Percentiles rank a stretch among this genome's conserved stretches.
Evolutionary conservation across 495 filamentous ascomycete genomes (phyloP).

Genomic region (Aspergillus nanangensis): DNA sequence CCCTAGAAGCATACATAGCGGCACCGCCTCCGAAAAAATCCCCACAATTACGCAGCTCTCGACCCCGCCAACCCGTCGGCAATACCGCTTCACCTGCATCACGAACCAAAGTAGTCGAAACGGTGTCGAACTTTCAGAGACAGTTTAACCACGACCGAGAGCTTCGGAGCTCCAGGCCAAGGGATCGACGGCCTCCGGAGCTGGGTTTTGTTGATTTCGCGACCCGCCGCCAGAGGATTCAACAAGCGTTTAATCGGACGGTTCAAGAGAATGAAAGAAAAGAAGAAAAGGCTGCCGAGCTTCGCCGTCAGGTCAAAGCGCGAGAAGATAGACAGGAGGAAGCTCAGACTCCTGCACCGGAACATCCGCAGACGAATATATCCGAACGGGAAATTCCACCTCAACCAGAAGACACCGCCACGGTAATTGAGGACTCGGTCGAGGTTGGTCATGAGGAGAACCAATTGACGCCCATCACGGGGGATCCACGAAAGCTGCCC

Average conservation of each 20-base stretch:
- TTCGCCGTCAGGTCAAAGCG: constrained; percentile 33
- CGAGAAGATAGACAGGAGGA: constrained; percentile 34
- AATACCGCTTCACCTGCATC: constrained; percentile 60
- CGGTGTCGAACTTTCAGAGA: constrained; percentile 38
- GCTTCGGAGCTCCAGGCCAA: constrained; percentile 31
- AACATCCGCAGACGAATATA: constrained; percentile 3
- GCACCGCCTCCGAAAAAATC: constrained; percentile 59
- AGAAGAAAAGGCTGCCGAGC: constrained; percentile 45
- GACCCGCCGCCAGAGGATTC: constrained; percentile 69
- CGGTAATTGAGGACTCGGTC: constrained; percentile 21
- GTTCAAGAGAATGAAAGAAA: constrained; percentile 64
- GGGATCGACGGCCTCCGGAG: constrained; percentile 46
- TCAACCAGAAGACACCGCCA: constrained; percentile 22
- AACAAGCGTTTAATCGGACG: constrained; percentile 74
- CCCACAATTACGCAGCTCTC: constrained; percentile 76
- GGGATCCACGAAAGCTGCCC: constrained; percentile 12
- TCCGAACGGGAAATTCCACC: constrained; percentile 21
- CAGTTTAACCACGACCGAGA: constrained; percentile 23
- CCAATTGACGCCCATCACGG: not conserved
- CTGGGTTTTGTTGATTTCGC: constrained; percentile 74
- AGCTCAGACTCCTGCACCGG: constrained; percentile 11
- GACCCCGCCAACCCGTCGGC: constrained; percentile 75
- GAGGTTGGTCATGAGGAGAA: constrained; percentile 11
- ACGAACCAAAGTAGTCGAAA: constrained; percentile 53
- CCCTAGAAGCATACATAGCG: constrained; percentile 62